Evolutionary conservation across 1,284 basidiomycete genomes (phyloP), one percentile per base, ranked within the genome.

Genomic region (Butyriboletus appendiculatus): DNA sequence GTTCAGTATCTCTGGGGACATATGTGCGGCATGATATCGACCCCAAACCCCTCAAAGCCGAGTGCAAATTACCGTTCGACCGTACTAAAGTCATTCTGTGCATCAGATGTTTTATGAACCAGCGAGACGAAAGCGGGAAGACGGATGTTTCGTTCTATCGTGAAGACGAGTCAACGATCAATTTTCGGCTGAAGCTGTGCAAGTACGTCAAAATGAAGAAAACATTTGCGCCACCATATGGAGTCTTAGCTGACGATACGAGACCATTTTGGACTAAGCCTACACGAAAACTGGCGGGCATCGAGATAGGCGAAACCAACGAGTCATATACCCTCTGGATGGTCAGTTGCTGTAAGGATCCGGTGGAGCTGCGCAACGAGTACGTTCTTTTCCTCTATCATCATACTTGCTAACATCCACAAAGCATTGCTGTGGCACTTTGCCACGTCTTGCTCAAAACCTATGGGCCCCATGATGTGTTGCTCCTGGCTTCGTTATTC

Each of bases 1-100:
- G 67, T 20, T 64, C 64, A 8, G 39, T 44, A 16, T 66, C 50
- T 39, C 47, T 69, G 46, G 64, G 67, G 32, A 39, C 28, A 11
- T 58, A 56, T 24, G 66, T 66, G 22, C 52, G 24, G 20, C 51
- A 65, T 22, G 43, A 50, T 5, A 22, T 32, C 8, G 4, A 3
- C 28, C 28, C 28, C 9, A 9, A 28, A 18, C 22, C 10, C 10
- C 15, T 15, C n/a, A 24, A 15, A 5, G 20, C 9, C 18, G 44
- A 44, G 3, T 11, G 9, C n/a, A 0, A 15, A 35, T 22, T 26
- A 38, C 33, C 52, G 32, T 41, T 50, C 16, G 8, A 22, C 20
- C 22, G 26, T 20, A 55, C 56, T 5, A 49, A 54, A 32, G 42
- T 67, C 16, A 51, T 59, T 28, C 55, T 20, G 24, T 39, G 59